These are phyloP conservation scores for Globisporangium paroecandrum DNA, from an alignment of 352 stramenopile genomes.

Conservation along the genomic window DNA sequence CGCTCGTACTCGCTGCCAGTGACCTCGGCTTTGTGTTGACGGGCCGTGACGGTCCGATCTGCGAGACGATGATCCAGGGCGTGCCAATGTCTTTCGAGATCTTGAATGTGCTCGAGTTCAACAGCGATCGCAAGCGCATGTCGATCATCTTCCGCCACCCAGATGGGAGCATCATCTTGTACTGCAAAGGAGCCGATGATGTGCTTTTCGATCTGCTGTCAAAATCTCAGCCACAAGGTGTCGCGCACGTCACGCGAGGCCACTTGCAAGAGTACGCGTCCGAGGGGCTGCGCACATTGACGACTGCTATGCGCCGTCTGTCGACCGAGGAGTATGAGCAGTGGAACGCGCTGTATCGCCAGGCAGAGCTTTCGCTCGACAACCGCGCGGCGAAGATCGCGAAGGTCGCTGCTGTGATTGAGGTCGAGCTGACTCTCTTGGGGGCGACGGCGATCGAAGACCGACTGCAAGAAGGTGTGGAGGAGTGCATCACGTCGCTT, in stretches of 20 bases:
- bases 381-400: slow-evolving; percentile 71
- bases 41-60: slow-evolving; percentile 62
- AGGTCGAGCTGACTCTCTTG: slow-evolving; percentile 84
- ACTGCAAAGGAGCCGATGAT: slow-evolving; percentile 84
- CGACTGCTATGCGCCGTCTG: slow-evolving; percentile 66
- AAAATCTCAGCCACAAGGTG: slow-evolving; percentile 66
- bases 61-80: slow-evolving; percentile 66
- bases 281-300: slow-evolving; percentile 72
- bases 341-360: slow-evolving; percentile 66
- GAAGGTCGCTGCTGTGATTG: slow-evolving; percentile 74
- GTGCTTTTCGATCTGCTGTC: slow-evolving; percentile 74
- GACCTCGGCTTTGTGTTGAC: slow-evolving; percentile 74
- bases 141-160: slow-evolving; percentile 92
- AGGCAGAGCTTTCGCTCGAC: slow-evolving; percentile 76
- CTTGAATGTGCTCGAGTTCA: slow-evolving; percentile 97
- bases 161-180: slow-evolving; percentile 67
- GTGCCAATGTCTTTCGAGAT: slow-evolving; percentile 85
- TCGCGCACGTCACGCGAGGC: slow-evolving; percentile 72
- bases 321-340: slow-evolving; percentile 68
- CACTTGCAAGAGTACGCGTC: slow-evolving; percentile 84
- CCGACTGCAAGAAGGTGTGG: slow-evolving; percentile 90
- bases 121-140: slow-evolving; percentile 98
- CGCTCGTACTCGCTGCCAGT: slow-evolving; percentile 66
- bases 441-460: slow-evolving; percentile 93
- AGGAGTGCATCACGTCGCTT: slow-evolving; percentile 91